Evolutionary conservation across 176 grass and related monocot species (phyloP).

Genomic region (Metroxylon sagu): DNA sequence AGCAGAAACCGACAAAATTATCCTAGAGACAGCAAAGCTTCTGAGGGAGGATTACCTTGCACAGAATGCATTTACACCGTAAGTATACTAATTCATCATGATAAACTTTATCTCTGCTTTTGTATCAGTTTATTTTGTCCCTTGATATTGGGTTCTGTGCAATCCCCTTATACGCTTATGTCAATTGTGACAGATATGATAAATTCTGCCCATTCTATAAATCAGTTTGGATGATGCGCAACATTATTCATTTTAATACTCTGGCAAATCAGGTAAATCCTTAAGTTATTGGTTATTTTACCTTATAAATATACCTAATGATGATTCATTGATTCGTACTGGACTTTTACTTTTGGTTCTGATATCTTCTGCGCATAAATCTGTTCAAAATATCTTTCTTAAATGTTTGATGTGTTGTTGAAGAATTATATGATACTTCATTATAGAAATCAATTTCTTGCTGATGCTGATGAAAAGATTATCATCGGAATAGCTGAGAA

Average conservation of each 20-base stretch:
- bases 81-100: slow-evolving; percentile 3
- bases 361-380: too few species aligned
- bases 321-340: too few species aligned
- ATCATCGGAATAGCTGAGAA: too few species aligned
- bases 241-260: slow-evolving; percentile 83
- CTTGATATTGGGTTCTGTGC: too few species aligned
- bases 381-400: too few species aligned
- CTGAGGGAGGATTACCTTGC: slow-evolving; percentile 82
- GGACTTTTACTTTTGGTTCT: too few species aligned
- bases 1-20: slow-evolving; percentile 85
- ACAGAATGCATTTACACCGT: slow-evolving; percentile 92
- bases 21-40: slow-evolving; percentile 72
- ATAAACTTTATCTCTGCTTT: background rate
- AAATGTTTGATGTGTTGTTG: too few species aligned
- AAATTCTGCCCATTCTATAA: slow-evolving; percentile 95
- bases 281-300: background rate
- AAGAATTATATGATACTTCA: too few species aligned
- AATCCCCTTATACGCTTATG: background rate
- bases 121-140: background rate
- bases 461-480: too few species aligned
- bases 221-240: slow-evolving; percentile 97
- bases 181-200: slow-evolving; percentile 51
- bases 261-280: slow-evolving; percentile 67
- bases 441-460: too few species aligned
- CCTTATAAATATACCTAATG: too few species aligned